Conservation (phyloP, 1,284 basidiomycete genomes). For the Rhodotorula mucilaginosa region DNA sequence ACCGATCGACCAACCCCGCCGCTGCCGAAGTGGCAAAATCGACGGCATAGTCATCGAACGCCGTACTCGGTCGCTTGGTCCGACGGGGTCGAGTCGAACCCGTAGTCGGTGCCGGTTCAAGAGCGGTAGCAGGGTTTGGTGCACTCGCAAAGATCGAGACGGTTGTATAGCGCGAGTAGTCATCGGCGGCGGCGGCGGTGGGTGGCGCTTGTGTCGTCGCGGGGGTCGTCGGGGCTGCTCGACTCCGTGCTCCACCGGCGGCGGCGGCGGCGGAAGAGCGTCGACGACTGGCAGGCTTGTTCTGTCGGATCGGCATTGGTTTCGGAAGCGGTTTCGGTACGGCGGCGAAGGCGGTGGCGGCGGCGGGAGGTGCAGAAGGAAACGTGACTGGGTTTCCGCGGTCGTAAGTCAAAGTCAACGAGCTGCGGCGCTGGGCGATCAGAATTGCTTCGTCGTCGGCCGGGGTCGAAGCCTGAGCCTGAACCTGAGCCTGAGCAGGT, state of each 20-base stretch:
- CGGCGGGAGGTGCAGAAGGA: neutral
- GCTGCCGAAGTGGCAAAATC: slow-evolving; percentile 4
- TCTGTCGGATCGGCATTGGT: neutral
- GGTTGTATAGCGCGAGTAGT: too few relatives aligned
- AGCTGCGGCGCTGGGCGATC: slow-evolving; percentile 6
- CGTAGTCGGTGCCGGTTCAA: neutral
- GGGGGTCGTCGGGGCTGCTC: neutral
- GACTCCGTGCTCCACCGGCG: neutral
- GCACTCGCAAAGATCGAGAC: neutral
- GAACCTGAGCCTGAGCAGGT: too few relatives aligned
- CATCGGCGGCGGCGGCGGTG: too few relatives aligned
- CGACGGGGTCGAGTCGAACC: slow-evolving; percentile 7
- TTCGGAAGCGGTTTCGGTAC: neutral
- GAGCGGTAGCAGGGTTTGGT: neutral
- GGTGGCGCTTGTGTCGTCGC: neutral
- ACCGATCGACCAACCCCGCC: slow-evolving; percentile 8
- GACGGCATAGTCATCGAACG: slow-evolving; percentile 24
- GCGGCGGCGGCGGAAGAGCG: neutral
- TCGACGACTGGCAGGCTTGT: neutral
- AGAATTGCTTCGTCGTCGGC: neutral
- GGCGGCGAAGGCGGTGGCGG: too few relatives aligned
- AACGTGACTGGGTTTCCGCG: slow-evolving; percentile 3
- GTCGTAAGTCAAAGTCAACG: slow-evolving; percentile 9
- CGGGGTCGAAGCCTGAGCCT: neutral
- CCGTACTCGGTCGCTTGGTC: slow-evolving; percentile 19